Base-by-base conservation (phyloP, 441 rosid genomes). In the Euphorbia schlechtendalii region DNA sequence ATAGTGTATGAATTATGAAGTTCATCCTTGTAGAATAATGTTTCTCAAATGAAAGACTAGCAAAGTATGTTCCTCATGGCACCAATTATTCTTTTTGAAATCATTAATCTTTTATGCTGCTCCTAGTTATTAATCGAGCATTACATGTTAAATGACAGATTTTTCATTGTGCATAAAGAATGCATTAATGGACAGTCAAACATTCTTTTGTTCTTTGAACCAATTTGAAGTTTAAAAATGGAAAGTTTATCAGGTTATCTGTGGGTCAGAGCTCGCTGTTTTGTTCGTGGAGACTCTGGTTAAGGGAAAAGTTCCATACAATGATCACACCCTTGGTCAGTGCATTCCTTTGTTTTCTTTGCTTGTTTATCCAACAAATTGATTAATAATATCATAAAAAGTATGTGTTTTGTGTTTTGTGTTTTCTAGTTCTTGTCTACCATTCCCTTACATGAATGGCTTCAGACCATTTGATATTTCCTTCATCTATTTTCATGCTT, bases 201-300 rank as follows among this genome's bases (percentile, higher is more conserved):
- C 24, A 15, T 63, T 54, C 12, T 63, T 4, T 10, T 70, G 45
- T 63, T 56, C 27, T 20, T 49, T 3, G 28, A 8, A 30, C 69
- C 30, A 36, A 45, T 71, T 58, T 62, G 14, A 74, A 49, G 14
- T 55, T 28, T 56, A 60, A 22, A 32, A 69, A 34, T 66, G 65
- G 51, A 66, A 55, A 45, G 8, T n/a, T 57, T 70, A 67, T 80
- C 89, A 91, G 96, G 79, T 94, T 67, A 87, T 84, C 49, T 94
- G 96, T 76, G 99, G 96, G 49, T 91, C 96, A 0, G 96, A 94
- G 77, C 96, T 94, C 62, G 90, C 88, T 60, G 71, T 80, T 13
- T 66, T 86, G 76, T 87, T 86, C 61, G 90, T 89, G 27, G 98
- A 89, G 68, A 78, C 87, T 7, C 88, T 94, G 66, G 82, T 80